Conservation (phyloP, 2,329 filamentous ascomycete genomes). For the Gremmenia infestans region DNA sequence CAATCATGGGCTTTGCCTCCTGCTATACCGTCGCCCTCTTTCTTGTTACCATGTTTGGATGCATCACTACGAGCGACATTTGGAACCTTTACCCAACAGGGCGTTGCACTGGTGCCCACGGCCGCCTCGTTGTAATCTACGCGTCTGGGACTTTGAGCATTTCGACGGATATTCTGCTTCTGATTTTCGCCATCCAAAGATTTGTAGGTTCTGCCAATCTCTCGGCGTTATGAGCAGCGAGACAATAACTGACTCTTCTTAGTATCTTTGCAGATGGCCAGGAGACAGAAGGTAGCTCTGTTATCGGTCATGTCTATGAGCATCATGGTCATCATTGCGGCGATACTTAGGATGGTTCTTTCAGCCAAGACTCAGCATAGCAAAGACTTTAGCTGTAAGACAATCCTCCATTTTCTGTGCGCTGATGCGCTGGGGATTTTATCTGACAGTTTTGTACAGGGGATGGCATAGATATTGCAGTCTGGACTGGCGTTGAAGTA, state of each 20-base stretch:
- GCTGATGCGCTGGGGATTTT: neutral
- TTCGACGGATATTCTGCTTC: constrained; percentile 11
- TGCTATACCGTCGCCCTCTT: constrained; percentile 7
- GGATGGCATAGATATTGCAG: constrained; percentile 11
- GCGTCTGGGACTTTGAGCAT: constrained; percentile 8
- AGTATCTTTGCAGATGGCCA: neutral
- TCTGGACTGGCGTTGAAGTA: constrained; percentile 18
- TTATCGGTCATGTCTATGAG: no score
- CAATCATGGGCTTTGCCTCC: neutral
- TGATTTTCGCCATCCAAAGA: constrained; percentile 18
- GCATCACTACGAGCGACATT: constrained; percentile 11
- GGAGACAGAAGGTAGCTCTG: no score
- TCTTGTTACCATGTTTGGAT: constrained; percentile 13
- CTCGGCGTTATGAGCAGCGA: neutral
- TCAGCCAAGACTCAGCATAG: neutral
- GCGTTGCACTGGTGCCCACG: constrained; percentile 4
- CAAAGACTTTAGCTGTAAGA: constrained; percentile 14
- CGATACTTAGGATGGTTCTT: no score
- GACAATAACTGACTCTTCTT: neutral
- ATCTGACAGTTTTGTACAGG: neutral
- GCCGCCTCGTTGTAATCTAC: neutral
- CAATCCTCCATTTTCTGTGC: neutral
- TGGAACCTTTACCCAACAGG: constrained; percentile 11
- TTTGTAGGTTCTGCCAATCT: constrained; percentile 9
- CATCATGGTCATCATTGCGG: no score